Conservation (phyloP, 148 eudicot species). For the Silene uniflora region DNA sequence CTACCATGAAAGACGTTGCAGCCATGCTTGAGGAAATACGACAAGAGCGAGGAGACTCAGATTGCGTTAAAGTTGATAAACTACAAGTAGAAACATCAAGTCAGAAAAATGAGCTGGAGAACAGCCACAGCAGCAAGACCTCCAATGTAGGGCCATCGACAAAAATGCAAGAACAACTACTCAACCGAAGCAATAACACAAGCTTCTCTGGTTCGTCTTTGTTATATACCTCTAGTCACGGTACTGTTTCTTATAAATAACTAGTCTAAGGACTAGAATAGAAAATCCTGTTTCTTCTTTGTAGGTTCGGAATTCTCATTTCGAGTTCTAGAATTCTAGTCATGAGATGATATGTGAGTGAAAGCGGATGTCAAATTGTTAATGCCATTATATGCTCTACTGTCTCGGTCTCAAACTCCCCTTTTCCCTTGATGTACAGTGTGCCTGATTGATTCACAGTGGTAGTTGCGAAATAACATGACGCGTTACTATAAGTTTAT, state of each 20-base stretch:
- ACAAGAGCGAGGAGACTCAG: slow-evolving; percentile 52
- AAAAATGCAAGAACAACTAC: slow-evolving; percentile 32
- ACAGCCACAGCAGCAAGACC: not conserved
- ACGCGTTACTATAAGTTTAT: too few relatives aligned
- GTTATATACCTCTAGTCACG: slow-evolving; percentile 50
- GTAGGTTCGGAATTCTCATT: slow-evolving; percentile 17
- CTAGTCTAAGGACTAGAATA: slow-evolving; percentile 16
- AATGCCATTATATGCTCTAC: not conserved
- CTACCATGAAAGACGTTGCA: slow-evolving; percentile 77
- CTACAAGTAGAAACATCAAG: slow-evolving; percentile 31
- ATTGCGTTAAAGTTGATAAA: slow-evolving; percentile 32
- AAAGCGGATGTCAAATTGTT: not conserved
- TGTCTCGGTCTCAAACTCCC: too few relatives aligned
- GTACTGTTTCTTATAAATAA: slow-evolving; percentile 32
- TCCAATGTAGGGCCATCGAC: slow-evolving; percentile 44
- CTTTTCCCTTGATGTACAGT: too few relatives aligned
- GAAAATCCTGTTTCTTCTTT: slow-evolving; percentile 5
- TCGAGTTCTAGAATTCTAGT: not conserved
- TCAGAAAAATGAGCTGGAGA: slow-evolving; percentile 17
- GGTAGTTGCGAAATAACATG: too few relatives aligned
- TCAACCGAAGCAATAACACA: slow-evolving; percentile 47
- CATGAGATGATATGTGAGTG: not conserved
- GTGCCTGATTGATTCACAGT: too few relatives aligned
- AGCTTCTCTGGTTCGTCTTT: slow-evolving; percentile 68
- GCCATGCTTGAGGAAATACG: slow-evolving; percentile 71